These are phyloP conservation scores for Chamaecyparis obtusa DNA, from an alignment of 75 land plant genomes.

Conservation along the genomic window DNA sequence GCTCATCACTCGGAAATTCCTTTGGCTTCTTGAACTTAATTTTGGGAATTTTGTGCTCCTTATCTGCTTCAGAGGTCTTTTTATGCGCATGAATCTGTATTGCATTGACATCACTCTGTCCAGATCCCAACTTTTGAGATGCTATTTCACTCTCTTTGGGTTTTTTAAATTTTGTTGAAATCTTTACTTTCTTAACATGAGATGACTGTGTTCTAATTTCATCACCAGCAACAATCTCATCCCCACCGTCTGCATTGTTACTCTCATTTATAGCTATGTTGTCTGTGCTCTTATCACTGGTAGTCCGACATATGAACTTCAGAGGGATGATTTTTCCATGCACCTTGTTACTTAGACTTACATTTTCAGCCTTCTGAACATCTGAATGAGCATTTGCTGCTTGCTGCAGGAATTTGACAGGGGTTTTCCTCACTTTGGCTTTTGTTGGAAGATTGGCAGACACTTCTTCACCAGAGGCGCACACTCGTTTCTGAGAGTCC, in stretches of 20 bases:
- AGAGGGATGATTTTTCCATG: slow-evolving; percentile 45
- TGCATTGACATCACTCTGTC: background rate
- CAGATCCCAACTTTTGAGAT: background rate
- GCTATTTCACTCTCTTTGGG: background rate
- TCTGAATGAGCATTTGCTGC: slow-evolving; percentile 22
- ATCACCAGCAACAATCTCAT: slow-evolving; percentile 13
- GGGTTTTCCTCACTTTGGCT: slow-evolving; percentile 21
- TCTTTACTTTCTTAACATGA: slow-evolving; percentile 6
- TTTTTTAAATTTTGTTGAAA: background rate
- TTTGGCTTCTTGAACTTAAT: slow-evolving; percentile 3
- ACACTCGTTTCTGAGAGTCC: slow-evolving; percentile 26
- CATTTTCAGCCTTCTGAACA: slow-evolving; percentile 7
- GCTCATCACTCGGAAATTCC: slow-evolving; percentile 3
- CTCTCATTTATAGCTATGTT: background rate
- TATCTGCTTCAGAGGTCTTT: background rate
- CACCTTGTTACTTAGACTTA: slow-evolving; percentile 1
- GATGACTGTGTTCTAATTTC: background rate
- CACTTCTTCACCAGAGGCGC: slow-evolving; percentile 26
- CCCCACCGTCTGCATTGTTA: background rate
- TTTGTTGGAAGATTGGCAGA: slow-evolving; percentile 34
- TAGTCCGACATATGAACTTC: slow-evolving; percentile 50
- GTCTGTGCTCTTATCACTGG: slow-evolving; percentile 4
- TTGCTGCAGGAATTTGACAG: slow-evolving; percentile 29
- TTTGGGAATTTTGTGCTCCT: slow-evolving; percentile 9
- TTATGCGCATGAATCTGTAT: background rate